These are phyloP conservation scores for Beauveria medogensis DNA, from an alignment of 2,329 filamentous ascomycete genomes.

Conservation along the genomic window DNA sequence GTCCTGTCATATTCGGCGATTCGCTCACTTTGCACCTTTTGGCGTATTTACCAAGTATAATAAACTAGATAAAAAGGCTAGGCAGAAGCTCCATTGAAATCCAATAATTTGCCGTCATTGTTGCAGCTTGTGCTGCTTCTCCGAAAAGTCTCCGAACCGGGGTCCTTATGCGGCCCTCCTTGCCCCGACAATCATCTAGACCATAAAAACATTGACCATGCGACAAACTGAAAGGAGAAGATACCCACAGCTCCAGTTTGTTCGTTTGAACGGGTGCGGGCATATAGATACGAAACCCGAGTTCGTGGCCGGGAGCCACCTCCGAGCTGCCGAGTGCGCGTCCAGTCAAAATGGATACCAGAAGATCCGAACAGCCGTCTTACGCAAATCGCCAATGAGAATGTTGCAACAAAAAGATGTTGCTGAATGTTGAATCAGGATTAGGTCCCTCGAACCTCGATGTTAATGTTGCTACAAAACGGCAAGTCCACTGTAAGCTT, in stretches of 20 bases:
- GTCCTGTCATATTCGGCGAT: not conserved
- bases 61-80: no score
- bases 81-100: not conserved
- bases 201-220: not conserved
- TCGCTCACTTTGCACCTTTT: not conserved
- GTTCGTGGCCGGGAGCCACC: not conserved
- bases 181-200: not conserved
- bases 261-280: not conserved
- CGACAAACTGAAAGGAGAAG: not conserved
- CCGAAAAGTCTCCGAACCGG: constrained; percentile 7
- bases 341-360: not conserved
- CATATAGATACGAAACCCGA: constrained; percentile 5
- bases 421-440: no score
- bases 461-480: not conserved
- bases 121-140: not conserved
- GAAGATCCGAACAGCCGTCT: no score
- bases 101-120: not conserved
- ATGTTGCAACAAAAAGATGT: not conserved
- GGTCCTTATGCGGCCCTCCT: not conserved
- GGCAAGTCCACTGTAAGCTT: not conserved
- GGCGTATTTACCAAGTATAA: no score
- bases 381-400: no score
- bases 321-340: not conserved
- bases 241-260: not conserved
- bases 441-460: no score